Conservation (phyloP, 192 early-diverging fungal genomes). For the Phycomyces nitens region DNA sequence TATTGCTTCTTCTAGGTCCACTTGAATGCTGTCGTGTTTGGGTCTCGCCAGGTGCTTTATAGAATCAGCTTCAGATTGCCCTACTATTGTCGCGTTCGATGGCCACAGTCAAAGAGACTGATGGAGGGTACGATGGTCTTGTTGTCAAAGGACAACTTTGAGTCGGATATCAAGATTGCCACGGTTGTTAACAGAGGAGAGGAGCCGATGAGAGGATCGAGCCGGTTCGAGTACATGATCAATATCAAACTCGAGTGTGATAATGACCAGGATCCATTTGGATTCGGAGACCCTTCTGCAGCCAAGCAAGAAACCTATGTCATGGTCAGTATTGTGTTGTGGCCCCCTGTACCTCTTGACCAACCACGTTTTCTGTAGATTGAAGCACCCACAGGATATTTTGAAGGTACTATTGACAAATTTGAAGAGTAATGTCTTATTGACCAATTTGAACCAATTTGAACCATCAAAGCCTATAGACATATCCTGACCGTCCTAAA, state of each 20-base stretch:
- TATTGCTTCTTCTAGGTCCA: constrained; percentile 29
- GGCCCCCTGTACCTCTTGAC: too few species aligned
- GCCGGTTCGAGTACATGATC: constrained; percentile 30
- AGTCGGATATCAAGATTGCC: constrained; percentile 42
- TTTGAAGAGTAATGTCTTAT: not conserved
- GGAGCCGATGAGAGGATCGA: constrained; percentile 38
- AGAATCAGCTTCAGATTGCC: constrained; percentile 44
- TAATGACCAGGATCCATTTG: constrained; percentile 24
- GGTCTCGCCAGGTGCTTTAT: constrained; percentile 37
- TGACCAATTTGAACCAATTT: not conserved
- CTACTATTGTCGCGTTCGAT: constrained; percentile 41
- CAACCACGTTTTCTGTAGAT: constrained; percentile 26
- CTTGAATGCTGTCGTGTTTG: constrained; percentile 43
- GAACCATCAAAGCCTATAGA: constrained; percentile 37
- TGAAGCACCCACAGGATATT: constrained; percentile 38
- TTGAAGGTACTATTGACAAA: constrained; percentile 38
- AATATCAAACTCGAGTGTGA: constrained; percentile 29
- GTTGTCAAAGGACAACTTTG: constrained; percentile 48
- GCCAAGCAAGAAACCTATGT: constrained; percentile 25
- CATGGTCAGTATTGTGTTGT: too few species aligned
- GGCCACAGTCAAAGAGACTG: constrained; percentile 49
- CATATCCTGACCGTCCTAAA: constrained; percentile 47
- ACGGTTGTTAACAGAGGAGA: constrained; percentile 46
- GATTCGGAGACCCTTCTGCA: constrained; percentile 24
- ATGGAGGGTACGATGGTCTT: constrained; percentile 53